Percentiles rank a stretch among this genome's conserved stretches.
Evolutionary conservation across 805 yeast species (phyloP).

Genomic region (Kurtzmaniella fragi): DNA sequence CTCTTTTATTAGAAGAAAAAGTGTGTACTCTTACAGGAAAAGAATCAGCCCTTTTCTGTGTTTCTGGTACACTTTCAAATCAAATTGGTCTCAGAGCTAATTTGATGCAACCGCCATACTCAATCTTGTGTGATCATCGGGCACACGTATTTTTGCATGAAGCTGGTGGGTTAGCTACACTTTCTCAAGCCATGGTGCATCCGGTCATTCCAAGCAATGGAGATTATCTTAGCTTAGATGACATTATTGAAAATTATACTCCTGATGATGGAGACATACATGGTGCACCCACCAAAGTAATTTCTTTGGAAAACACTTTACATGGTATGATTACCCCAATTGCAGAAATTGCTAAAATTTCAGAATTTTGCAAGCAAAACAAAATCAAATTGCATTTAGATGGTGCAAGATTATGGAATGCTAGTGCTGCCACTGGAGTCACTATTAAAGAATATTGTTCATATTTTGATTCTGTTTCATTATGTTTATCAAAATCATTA

Average conservation of each 20-base stretch:
- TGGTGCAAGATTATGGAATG: constrained; percentile 44
- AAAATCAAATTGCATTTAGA: constrained; percentile 36
- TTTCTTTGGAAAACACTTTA: constrained; percentile 39
- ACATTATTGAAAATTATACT: constrained; percentile 29
- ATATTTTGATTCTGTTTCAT: constrained; percentile 37
- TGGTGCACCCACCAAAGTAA: constrained; percentile 39
- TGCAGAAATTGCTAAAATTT: constrained; percentile 33
- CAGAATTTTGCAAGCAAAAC: constrained; percentile 27
- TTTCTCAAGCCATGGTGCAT: constrained; percentile 39
- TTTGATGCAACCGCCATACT: constrained; percentile 38
- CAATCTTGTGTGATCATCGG: constrained; percentile 33
- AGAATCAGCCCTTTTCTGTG: constrained; percentile 36
- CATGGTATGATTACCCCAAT: constrained; percentile 39
- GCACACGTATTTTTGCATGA: constrained; percentile 34
- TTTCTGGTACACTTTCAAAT: constrained; percentile 38
- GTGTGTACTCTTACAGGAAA: constrained; percentile 34
- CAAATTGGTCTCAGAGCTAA: constrained; percentile 36
- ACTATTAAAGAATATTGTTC: constrained; percentile 35
- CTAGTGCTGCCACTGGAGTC: constrained; percentile 35
- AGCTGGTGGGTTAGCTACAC: constrained; percentile 40
- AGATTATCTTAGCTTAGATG: constrained; percentile 30
- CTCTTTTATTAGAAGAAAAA: constrained; percentile 27
- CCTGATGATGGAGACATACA: constrained; percentile 44
- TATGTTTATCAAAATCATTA: constrained; percentile 37
- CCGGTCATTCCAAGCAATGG: constrained; percentile 33